Base-by-base conservation (phyloP, 2,329 filamentous ascomycete genomes). In the Phoma sp. region DNA sequence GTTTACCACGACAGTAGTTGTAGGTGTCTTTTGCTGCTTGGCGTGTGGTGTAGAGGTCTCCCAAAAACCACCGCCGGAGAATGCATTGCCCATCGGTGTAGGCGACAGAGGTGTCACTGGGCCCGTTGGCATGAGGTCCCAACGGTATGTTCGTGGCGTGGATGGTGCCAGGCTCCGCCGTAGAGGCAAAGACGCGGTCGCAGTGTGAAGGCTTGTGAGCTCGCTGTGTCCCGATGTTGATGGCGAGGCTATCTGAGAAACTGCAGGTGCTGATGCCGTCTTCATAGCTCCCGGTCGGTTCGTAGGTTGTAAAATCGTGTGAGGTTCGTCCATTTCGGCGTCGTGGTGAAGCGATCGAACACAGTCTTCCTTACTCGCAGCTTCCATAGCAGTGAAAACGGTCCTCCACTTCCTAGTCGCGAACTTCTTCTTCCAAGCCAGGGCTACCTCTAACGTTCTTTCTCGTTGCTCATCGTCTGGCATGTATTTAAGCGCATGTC, bases 1-100 rank as follows among this genome's bases (percentile, higher is more conserved):
- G 4, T 54, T 17, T 17, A 22, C 21, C 0, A 33, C 21, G 12
- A 19, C 37, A 8, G 40, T 17, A 24, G 44, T 25, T 24, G 39
- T 38, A 10, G 35, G 17, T 7, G 17, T n/a, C 4, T 39, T 17
- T 22, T n/a, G 21, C 4, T 27, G 56, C 27, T 57, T 57, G 8
- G 53, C 35, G 10, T 38, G 33, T 19, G 27, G 6, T 29, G 51
- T 41, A 24, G 61, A 51, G 19, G 45, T 55, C 17, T 52, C 60
- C 64, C 63, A 64, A 37, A 57, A 58, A 7, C 63, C 65, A 4
- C 55, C 61, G 19, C 35, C 45, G 2, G 57, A 56, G 39, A 69
- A 69, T 1, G 65, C 55, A 10, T 68, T 68, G 31, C 55, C 58
- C 3, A 51, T 10, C 4, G 58, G 53, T 6, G 48, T 55, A 2